Percentiles rank a stretch among this genome's conserved stretches.
Evolutionary conservation across 139 green algal genomes (phyloP).

Genomic region (Picochlorum sp.): DNA sequence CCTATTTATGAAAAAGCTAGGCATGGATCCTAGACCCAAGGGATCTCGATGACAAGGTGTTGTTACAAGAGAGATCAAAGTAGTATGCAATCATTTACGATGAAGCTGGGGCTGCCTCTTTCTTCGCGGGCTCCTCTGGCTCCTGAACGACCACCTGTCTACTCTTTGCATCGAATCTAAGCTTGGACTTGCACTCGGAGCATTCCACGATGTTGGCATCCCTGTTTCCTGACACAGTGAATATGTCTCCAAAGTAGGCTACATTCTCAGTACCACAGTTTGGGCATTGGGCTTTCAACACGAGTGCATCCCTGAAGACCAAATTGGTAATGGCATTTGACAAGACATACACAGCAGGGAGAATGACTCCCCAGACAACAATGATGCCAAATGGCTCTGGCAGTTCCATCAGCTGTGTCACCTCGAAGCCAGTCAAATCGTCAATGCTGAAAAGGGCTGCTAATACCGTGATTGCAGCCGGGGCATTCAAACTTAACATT

Average conservation of each 20-base stretch:
- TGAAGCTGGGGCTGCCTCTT: too few species aligned
- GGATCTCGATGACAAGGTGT: too few species aligned
- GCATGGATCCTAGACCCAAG: too few species aligned
- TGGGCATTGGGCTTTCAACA: constrained; percentile 73
- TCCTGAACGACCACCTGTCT: constrained; percentile 39
- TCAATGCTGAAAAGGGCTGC: constrained; percentile 68
- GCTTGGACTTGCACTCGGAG: constrained; percentile 53
- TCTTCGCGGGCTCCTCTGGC: not conserved
- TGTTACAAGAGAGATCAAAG: too few species aligned
- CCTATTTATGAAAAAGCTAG: too few species aligned
- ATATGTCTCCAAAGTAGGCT: constrained; percentile 81
- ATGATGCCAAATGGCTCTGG: constrained; percentile 70
- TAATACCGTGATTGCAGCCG: constrained; percentile 59
- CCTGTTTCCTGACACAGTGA: constrained; percentile 60
- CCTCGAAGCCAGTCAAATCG: constrained; percentile 75
- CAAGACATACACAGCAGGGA: constrained; percentile 70
- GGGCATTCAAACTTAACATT: constrained; percentile 79
- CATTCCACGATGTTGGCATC: constrained; percentile 59
- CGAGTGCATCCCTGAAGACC: constrained; percentile 66
- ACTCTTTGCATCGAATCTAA: constrained; percentile 61
- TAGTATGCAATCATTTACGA: too few species aligned
- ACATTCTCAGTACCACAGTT: constrained; percentile 62
- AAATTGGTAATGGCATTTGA: constrained; percentile 69
- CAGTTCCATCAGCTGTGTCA: constrained; percentile 69
- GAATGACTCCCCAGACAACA: constrained; percentile 72